These are phyloP conservation scores for Bauhinia variegata DNA, from an alignment of 306 rosid genomes.

Conservation along the genomic window DNA sequence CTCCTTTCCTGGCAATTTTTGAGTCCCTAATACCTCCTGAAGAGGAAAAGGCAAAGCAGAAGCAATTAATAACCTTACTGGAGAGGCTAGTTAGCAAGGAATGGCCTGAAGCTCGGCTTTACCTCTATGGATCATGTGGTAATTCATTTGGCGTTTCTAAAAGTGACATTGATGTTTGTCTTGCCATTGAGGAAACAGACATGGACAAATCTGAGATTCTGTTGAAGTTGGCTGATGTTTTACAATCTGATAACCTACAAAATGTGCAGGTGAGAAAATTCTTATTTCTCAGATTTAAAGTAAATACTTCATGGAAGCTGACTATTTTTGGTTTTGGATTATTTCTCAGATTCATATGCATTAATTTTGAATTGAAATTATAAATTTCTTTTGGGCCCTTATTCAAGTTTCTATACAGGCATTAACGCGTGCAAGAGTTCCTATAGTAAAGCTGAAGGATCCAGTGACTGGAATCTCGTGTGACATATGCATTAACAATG, in stretches of 20 bases:
- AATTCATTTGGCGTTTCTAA: conserved; percentile 91
- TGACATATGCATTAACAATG: conserved; percentile 94
- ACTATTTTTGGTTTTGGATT: conserved; percentile 8
- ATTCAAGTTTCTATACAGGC: conserved; percentile 66
- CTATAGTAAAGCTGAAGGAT: conserved; percentile 95
- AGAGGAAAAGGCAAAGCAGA: conserved; percentile 87
- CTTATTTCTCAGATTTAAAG: no score
- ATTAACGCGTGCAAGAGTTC: conserved; percentile 94
- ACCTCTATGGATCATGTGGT: conserved; percentile 93
- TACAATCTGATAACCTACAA: conserved; percentile 79
- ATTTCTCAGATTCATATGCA: conserved; percentile 18
- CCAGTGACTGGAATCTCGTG: conserved; percentile 89
- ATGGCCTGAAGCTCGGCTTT: conserved; percentile 84
- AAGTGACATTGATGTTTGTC: conserved; percentile 94
- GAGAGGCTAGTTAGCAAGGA: conserved; percentile 71
- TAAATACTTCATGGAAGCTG: conserved; percentile 11
- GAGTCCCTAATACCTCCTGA: conserved; percentile 78
- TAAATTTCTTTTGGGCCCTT: conserved; percentile 6
- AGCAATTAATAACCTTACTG: conserved; percentile 61
- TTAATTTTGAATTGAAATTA: conserved; percentile 14
- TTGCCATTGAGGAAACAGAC: conserved; percentile 68
- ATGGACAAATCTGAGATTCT: conserved; percentile 81
- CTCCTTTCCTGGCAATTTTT: conserved; percentile 67
- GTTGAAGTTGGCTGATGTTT: conserved; percentile 77
- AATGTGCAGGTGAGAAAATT: conserved; percentile 81